Conservation (phyloP, 192 early-diverging fungal species). For the Rhizophagus sp. region DNA sequence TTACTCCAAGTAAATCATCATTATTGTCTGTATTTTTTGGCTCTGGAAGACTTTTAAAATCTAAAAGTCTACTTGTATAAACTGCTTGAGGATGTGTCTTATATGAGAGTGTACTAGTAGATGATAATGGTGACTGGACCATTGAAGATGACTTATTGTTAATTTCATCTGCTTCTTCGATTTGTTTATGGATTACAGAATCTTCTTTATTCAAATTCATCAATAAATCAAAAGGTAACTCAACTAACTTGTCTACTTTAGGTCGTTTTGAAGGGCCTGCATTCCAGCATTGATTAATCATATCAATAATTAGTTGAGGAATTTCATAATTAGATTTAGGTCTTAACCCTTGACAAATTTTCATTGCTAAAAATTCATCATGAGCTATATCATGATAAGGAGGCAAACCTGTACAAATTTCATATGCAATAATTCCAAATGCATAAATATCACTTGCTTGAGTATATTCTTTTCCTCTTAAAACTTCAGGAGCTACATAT, state of each 20-base stretch:
- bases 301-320: slow-evolving; percentile 4
- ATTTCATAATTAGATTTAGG: background rate
- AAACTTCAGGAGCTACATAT: slow-evolving; percentile 11
- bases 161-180: too few relatives aligned
- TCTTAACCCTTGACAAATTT: slow-evolving; percentile 1
- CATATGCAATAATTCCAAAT: slow-evolving; percentile 13
- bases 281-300: slow-evolving; percentile 4
- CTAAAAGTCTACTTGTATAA: too few relatives aligned
- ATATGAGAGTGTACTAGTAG: too few relatives aligned
- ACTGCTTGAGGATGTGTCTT: background rate
- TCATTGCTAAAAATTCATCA: background rate
- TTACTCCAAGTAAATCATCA: too few relatives aligned
- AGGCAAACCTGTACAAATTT: background rate
- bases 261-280: background rate
- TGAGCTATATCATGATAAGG: background rate
- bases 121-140: too few relatives aligned
- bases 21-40: too few relatives aligned
- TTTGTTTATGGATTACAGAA: too few relatives aligned
- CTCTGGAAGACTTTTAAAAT: too few relatives aligned
- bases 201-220: too few relatives aligned
- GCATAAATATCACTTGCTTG: slow-evolving; percentile 8
- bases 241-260: background rate
- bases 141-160: too few relatives aligned
- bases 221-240: background rate
- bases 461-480: background rate